Evolutionary conservation across 2,329 filamentous ascomycete genomes (phyloP).

Genomic region (Graphilbum fragrans): DNA sequence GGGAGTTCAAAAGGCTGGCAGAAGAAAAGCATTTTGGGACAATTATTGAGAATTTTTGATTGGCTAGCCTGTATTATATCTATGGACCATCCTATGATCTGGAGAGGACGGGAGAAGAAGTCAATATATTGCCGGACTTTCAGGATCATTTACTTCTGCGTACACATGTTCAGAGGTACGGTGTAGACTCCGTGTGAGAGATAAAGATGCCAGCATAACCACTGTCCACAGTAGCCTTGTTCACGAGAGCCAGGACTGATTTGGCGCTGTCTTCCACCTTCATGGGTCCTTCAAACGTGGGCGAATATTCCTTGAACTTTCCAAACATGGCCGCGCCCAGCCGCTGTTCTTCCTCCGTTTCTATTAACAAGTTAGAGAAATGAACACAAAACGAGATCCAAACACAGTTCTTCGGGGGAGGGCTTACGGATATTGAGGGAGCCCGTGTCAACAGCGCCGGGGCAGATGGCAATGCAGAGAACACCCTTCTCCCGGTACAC

Average conservation of each 20-base stretch:
- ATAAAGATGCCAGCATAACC: slow-evolving; percentile 3
- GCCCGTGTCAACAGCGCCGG: slow-evolving; percentile 35
- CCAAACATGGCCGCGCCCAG: slow-evolving; percentile 6
- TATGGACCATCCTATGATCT: too few relatives aligned
- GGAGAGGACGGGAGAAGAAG: too few relatives aligned
- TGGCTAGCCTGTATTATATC: too few relatives aligned
- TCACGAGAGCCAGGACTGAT: slow-evolving; percentile 4
- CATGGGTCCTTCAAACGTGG: slow-evolving; percentile 4
- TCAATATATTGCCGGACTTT: too few relatives aligned
- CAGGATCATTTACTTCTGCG: too few relatives aligned
- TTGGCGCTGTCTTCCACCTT: slow-evolving; percentile 1
- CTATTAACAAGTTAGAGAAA: slow-evolving; percentile 3
- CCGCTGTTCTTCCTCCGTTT: slow-evolving; percentile 5
- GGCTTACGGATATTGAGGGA: slow-evolving; percentile 3
- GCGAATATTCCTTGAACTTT: slow-evolving; percentile 6
- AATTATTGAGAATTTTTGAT: too few relatives aligned
- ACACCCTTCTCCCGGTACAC: slow-evolving; percentile 37
- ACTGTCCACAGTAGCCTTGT: slow-evolving; percentile 3
- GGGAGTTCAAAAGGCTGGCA: too few relatives aligned
- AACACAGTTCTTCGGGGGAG: too few relatives aligned
- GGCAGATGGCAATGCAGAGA: slow-evolving; percentile 37
- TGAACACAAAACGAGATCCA: neutral
- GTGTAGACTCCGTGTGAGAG: slow-evolving; percentile 4
- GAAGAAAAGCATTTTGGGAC: too few relatives aligned
- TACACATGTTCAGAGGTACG: slow-evolving; percentile 3